Conservation (phyloP, 148 eudicot genomes). For the Salicornia ramosissima region DNA sequence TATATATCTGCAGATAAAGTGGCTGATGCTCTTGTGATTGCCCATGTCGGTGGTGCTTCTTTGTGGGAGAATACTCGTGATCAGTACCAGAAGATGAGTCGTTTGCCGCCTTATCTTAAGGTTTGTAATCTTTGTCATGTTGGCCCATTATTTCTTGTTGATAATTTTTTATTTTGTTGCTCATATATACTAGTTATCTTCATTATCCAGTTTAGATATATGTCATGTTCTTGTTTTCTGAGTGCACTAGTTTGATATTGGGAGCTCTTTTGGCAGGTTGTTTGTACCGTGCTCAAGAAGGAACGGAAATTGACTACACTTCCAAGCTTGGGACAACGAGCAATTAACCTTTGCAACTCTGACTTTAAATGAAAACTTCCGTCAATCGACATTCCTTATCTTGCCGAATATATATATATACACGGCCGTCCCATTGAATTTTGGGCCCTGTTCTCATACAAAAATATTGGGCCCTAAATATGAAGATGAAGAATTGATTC, state of each 20-base stretch:
- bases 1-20: slow-evolving; percentile 67
- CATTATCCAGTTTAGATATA: not conserved
- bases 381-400: slow-evolving; percentile 39
- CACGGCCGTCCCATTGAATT: too few relatives aligned
- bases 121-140: slow-evolving; percentile 33
- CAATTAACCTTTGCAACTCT: slow-evolving; percentile 56
- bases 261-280: slow-evolving; percentile 49
- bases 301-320: too few relatives aligned
- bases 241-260: not conserved
- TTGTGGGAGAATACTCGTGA: slow-evolving; percentile 86
- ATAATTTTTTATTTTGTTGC: not conserved
- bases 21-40: slow-evolving; percentile 98
- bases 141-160: not conserved
- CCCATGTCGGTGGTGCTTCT: slow-evolving; percentile 73
- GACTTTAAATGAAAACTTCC: slow-evolving; percentile 40
- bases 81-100: slow-evolving; percentile 65
- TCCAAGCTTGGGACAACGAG: slow-evolving; percentile 56
- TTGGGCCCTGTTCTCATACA: too few relatives aligned
- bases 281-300: too few relatives aligned
- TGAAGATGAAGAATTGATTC: too few relatives aligned
- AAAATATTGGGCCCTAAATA: too few relatives aligned
- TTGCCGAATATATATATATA: too few relatives aligned
- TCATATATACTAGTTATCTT: not conserved
- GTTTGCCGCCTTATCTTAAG: slow-evolving; percentile 80
- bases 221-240: not conserved